These are phyloP conservation scores for Neurospora sp. DNA, from an alignment of 495 filamentous ascomycete species.

Conservation along the genomic window DNA sequence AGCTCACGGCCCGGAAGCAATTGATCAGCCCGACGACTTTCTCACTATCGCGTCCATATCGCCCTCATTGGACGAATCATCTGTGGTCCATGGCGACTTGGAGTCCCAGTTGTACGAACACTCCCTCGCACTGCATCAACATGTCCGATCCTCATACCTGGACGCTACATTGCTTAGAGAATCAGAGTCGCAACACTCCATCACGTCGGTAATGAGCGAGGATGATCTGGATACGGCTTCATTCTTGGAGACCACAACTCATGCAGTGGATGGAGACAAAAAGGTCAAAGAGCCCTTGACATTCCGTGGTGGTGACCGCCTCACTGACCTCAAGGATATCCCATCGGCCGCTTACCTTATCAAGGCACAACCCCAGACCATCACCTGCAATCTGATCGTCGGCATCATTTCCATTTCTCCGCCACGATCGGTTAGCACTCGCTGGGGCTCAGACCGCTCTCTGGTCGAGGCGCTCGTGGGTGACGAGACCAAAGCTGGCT, in stretches of 20 bases:
- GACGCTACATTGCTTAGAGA: constrained; percentile 4
- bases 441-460: constrained; percentile 45
- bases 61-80: constrained; percentile 14
- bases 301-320: constrained; percentile 14
- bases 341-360: constrained; percentile 58
- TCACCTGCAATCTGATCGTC: constrained; percentile 66
- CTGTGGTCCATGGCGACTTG: constrained; percentile 14
- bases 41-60: constrained; percentile 35
- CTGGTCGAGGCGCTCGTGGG: constrained; percentile 73
- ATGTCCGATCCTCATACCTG: constrained; percentile 43
- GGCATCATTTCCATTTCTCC: constrained; percentile 64
- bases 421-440: constrained; percentile 46
- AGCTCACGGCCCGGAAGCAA: constrained; percentile 6
- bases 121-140: constrained; percentile 56
- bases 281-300: constrained; percentile 11
- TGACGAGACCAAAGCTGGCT: constrained; percentile 76
- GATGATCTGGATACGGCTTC: constrained; percentile 4
- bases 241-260: constrained; percentile 2
- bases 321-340: constrained; percentile 60
- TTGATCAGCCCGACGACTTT: constrained; percentile 33
- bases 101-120: constrained; percentile 60
- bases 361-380: constrained; percentile 67
- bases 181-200: background rate
- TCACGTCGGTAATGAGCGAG: constrained; percentile 11
- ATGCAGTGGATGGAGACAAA: background rate